Conservation (phyloP, 345 rosid species). For the Aethionema arabicum region DNA sequence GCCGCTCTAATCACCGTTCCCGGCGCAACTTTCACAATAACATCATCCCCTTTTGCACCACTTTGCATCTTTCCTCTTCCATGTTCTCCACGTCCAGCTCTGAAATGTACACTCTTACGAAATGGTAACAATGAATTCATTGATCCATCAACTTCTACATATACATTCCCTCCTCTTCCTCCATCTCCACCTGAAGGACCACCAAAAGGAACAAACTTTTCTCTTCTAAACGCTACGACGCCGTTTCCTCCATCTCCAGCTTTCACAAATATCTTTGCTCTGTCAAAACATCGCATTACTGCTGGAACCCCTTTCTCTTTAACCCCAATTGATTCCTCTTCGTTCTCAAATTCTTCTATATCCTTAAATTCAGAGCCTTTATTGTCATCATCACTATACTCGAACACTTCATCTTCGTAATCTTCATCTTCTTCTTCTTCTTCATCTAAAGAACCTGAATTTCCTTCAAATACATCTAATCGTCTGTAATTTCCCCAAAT, state of each 20-base stretch:
- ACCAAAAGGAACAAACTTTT: constrained; percentile 82
- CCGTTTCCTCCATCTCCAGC: constrained; percentile 95
- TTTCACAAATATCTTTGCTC: constrained; percentile 73
- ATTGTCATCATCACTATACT: constrained; percentile 34
- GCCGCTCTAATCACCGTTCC: constrained; percentile 81
- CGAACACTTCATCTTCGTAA: constrained; percentile 39
- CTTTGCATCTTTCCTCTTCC: constrained; percentile 72
- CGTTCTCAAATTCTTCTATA: constrained; percentile 34
- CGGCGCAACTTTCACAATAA: constrained; percentile 82
- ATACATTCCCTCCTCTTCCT: constrained; percentile 89
- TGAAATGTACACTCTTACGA: constrained; percentile 74
- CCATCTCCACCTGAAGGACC: constrained; percentile 98
- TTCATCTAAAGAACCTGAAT: constrained; percentile 38
- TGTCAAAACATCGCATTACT: constrained; percentile 90
- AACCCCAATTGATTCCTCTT: constrained; percentile 39
- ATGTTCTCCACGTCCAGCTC: constrained; percentile 79
- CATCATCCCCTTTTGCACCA: constrained; percentile 81
- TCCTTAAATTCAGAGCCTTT: constrained; percentile 26
- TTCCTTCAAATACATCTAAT: constrained; percentile 50
- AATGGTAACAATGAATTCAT: constrained; percentile 87
- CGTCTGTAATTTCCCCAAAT: constrained; percentile 38
- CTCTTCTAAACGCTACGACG: constrained; percentile 82
- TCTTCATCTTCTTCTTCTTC: constrained; percentile 44
- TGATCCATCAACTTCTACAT: constrained; percentile 71
- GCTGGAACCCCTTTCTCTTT: constrained; percentile 95